These are phyloP conservation scores for Fusarium foetens DNA, from an alignment of 2,329 filamentous ascomycete species.

Conservation along the genomic window DNA sequence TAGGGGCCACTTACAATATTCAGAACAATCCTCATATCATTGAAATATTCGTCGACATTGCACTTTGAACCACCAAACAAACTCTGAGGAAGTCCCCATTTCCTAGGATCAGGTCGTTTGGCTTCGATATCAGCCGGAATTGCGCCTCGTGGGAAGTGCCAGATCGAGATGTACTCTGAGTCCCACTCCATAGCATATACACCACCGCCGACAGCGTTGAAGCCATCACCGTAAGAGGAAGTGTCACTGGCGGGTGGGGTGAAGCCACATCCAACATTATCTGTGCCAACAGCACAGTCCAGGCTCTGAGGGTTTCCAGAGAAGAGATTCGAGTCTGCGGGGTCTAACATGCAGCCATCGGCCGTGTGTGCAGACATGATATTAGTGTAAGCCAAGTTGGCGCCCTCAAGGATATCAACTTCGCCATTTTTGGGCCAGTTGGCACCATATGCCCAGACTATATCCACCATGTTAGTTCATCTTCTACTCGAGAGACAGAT, in stretches of 20 bases:
- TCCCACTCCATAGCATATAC: constrained; percentile 80
- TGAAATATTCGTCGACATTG: constrained; percentile 73
- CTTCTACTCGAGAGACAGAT: background rate
- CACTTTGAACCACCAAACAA: constrained; percentile 73
- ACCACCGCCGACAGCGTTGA: constrained; percentile 74
- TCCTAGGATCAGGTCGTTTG: constrained; percentile 68
- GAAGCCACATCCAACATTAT: constrained; percentile 60
- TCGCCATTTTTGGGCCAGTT: constrained; percentile 73
- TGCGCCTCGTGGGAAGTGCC: constrained; percentile 75
- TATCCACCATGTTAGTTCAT: constrained; percentile 7
- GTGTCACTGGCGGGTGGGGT: constrained; percentile 54
- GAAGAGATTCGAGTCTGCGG: constrained; percentile 33
- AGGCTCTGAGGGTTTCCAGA: constrained; percentile 44
- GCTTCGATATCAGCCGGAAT: constrained; percentile 73
- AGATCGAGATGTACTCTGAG: constrained; percentile 73
- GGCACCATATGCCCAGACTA: constrained; percentile 64
- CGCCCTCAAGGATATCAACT: constrained; percentile 77
- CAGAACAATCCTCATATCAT: constrained; percentile 75
- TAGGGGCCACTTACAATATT: constrained; percentile 62
- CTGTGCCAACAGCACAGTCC: constrained; percentile 52
- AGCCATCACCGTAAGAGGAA: constrained; percentile 67
- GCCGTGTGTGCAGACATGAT: constrained; percentile 70
- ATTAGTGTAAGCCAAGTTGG: constrained; percentile 69
- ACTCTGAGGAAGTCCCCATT: constrained; percentile 76
- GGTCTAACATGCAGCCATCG: constrained; percentile 47